phyloP scores from a whole-genome alignment of 2,329 filamentous ascomycete species.

The Eutypa lata region DNA sequence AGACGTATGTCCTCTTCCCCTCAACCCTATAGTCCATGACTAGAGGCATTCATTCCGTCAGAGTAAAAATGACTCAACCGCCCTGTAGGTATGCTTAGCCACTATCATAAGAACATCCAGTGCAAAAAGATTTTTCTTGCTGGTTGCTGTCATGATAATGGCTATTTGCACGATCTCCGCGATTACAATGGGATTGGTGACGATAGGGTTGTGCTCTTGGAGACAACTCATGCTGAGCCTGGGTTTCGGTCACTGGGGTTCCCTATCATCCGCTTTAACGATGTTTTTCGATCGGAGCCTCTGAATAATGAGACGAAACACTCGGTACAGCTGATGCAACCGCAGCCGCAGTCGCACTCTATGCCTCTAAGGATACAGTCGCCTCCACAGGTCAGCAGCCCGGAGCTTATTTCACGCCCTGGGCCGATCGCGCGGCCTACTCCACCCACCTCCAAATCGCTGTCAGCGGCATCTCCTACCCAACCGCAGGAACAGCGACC shows the following conservation, averaged over 20 bases:
- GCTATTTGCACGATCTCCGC: constrained; percentile 32
- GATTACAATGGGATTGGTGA: constrained; percentile 25
- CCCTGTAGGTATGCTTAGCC: constrained; percentile 28
- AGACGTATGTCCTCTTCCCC: constrained; percentile 19
- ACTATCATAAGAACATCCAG: constrained; percentile 31
- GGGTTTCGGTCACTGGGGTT: constrained; percentile 28
- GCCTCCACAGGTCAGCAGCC: constrained; percentile 8
- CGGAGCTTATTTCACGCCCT: constrained; percentile 4
- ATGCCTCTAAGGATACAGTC: constrained; percentile 18
- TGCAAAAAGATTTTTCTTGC: constrained; percentile 32
- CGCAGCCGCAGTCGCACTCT: background rate
- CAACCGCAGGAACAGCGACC: constrained; percentile 11
- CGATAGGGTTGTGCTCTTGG: constrained; percentile 25
- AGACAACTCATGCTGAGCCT: constrained; percentile 31
- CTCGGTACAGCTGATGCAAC: background rate
- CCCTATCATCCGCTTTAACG: constrained; percentile 28
- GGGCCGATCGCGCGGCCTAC: constrained; percentile 22
- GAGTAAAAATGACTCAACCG: constrained; percentile 6
- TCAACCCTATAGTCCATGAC: background rate
- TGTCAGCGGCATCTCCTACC: constrained; percentile 11
- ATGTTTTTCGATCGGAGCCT: constrained; percentile 28
- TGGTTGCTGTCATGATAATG: constrained; percentile 32
- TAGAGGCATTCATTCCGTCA: background rate
- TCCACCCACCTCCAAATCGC: constrained; percentile 13
- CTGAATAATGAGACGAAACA: constrained; percentile 29